These are phyloP conservation scores for Schizonepeta tenuifolia DNA, from an alignment of 257 asterid species.

Conservation along the genomic window DNA sequence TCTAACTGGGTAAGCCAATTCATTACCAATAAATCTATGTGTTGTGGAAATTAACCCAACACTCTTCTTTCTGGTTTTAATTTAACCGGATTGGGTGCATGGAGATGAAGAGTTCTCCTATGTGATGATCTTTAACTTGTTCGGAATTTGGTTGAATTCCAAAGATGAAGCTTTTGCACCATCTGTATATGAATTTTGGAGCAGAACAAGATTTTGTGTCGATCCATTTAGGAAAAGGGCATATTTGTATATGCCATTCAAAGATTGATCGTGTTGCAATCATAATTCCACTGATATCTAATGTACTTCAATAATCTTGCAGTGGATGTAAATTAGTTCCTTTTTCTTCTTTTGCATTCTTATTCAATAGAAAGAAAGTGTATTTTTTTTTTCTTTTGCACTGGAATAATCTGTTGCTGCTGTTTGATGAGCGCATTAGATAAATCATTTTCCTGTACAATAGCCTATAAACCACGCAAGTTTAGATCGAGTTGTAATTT, in stretches of 20 bases:
- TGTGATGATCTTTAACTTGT: slow-evolving; percentile 6
- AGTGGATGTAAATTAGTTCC: slow-evolving; percentile 27
- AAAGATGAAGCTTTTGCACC: background rate
- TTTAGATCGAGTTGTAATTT: too few relatives aligned
- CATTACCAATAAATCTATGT: slow-evolving; percentile 43
- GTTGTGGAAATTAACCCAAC: slow-evolving; percentile 41
- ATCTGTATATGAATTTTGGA: slow-evolving; percentile 15
- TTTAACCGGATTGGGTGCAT: background rate
- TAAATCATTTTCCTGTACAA: too few relatives aligned
- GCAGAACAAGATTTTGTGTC: slow-evolving; percentile 11
- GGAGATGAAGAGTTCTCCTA: slow-evolving; percentile 5
- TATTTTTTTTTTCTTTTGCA: too few relatives aligned
- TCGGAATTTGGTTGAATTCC: slow-evolving; percentile 24
- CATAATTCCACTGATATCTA: slow-evolving; percentile 9
- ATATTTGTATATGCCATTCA: slow-evolving; percentile 16
- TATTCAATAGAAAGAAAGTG: background rate
- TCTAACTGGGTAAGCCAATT: slow-evolving; percentile 51
- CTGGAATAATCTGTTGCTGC: too few relatives aligned
- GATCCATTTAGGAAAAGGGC: slow-evolving; percentile 8
- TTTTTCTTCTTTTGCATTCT: slow-evolving; percentile 3
- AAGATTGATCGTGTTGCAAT: slow-evolving; percentile 29
- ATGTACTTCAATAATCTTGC: background rate
- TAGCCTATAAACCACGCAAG: too few relatives aligned
- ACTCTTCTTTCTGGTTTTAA: background rate
- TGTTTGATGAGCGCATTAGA: too few relatives aligned